Percentiles rank a stretch among this genome's conserved stretches.
phyloP scores from a whole-genome alignment of 805 yeast genomes.

The Saccharomycopsis malanga region DNA sequence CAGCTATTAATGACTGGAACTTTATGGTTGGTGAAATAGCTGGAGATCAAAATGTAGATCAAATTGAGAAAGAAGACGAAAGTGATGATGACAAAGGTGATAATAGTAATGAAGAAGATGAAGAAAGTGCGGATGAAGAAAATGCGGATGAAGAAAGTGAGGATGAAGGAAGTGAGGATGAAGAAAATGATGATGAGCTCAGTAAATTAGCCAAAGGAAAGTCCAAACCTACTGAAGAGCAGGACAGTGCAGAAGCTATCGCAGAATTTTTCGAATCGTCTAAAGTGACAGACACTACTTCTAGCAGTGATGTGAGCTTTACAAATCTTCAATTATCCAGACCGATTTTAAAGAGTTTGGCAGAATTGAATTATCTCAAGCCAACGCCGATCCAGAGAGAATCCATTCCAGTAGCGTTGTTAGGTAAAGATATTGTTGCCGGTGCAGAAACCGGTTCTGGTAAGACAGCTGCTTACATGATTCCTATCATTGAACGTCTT shows the following conservation, averaged over 20 bases:
- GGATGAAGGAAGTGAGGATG: conserved; percentile 18
- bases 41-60: conserved; percentile 17
- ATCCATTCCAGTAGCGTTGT: conserved; percentile 83
- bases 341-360: conserved; percentile 79
- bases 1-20: conserved; percentile 75
- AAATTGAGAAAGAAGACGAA: conserved; percentile 11
- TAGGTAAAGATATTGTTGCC: conserved; percentile 95
- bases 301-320: conserved; percentile 50
- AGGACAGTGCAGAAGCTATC: conserved; percentile 75
- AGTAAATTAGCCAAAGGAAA: conserved; percentile 29
- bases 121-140: conserved; percentile 20
- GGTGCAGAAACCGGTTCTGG: conserved; percentile 99
- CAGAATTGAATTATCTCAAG: conserved; percentile 70
- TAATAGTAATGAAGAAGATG: conserved; percentile 23
- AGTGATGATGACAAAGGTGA: conserved; percentile 5
- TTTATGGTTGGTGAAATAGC: conserved; percentile 45
- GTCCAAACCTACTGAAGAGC: conserved; percentile 36
- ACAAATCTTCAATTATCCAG: conserved; percentile 77
- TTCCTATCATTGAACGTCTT: conserved; percentile 89
- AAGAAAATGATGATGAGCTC: conserved; percentile 65
- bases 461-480: conserved; percentile 97
- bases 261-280: conserved; percentile 66
- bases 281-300: conserved; percentile 42
- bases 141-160: conserved; percentile 4
- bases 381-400: conserved; percentile 96